Evolutionary conservation across 176 grass and related monocot genomes (phyloP), one percentile per base, ranked within the genome.

Genomic region (Carex myosuroides): DNA sequence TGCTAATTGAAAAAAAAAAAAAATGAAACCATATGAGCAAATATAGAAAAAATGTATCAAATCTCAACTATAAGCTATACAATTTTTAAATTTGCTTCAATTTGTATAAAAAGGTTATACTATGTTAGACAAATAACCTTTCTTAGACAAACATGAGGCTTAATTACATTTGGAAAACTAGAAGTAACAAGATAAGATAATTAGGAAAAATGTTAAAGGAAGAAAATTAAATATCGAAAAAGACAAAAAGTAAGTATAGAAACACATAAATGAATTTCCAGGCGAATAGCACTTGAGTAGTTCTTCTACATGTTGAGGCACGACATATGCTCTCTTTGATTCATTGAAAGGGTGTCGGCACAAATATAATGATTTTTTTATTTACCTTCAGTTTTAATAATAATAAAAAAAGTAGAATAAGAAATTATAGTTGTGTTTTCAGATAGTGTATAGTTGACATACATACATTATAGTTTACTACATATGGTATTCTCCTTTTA

Each of bases 331-430:
- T 71, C 92, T 98, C 81, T 98, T 98, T 22, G 95, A 93, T 88
- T 98, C 95, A 35, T 24, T 93, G 84, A 98, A 98, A 50, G 95
- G 95, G 63, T 98, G 95, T 61, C 95, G 90, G n/a, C 95, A 98
- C 57, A 98, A 85, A n/a, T n/a, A n/a, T n/a, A n/a, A n/a, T n/a
- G n/a, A n/a, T n/a, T n/a, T n/a, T n/a, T n/a, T n/a, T n/a, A n/a
- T n/a, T n/a, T n/a, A n/a, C n/a, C n/a, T n/a, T n/a, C n/a, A n/a
- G n/a, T n/a, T n/a, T n/a, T 29, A 98, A 76, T 30, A 5, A 48
- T 56, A 76, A 55, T 17, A 55, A 13, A 55, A 13, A 77, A 74
- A 39, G n/a, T n/a, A n/a, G n/a, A 63, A 60, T n/a, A 78, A 81
- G 55, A 85, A 46, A 79, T 52, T 69, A 84, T 8, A 63, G 24